Conservation (phyloP, 1,139 yeast genomes). For the Meyerozyma elateridarum region DNA sequence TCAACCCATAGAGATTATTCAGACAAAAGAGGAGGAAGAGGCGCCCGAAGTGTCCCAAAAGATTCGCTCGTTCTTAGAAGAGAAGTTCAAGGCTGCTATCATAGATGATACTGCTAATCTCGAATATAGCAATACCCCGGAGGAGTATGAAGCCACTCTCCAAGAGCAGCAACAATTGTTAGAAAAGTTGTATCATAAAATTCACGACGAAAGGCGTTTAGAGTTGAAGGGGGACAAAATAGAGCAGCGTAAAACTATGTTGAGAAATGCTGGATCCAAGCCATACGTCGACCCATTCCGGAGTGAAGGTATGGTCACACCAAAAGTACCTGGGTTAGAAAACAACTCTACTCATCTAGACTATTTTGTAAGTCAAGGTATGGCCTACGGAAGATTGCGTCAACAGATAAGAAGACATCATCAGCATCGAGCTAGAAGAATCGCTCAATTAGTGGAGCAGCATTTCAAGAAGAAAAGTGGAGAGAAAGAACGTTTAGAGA, state of each 20-base stretch:
- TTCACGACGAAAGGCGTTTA: slow-evolving; percentile 31
- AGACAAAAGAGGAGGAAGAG: slow-evolving; percentile 14
- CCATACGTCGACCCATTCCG: slow-evolving; percentile 40
- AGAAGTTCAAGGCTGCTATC: slow-evolving; percentile 41
- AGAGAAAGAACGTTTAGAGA: slow-evolving; percentile 76
- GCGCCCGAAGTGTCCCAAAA: slow-evolving; percentile 32
- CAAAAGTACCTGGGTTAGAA: slow-evolving; percentile 36
- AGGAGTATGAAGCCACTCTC: slow-evolving; percentile 30
- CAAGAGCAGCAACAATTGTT: slow-evolving; percentile 30
- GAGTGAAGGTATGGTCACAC: slow-evolving; percentile 32
- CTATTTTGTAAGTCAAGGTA: slow-evolving; percentile 71
- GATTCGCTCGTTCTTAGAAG: slow-evolving; percentile 50
- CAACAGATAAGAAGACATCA: slow-evolving; percentile 64
- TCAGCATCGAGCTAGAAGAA: slow-evolving; percentile 62
- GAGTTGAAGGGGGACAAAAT: slow-evolving; percentile 42
- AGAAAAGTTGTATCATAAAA: slow-evolving; percentile 27
- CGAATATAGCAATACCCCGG: slow-evolving; percentile 31
- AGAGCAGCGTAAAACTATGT: slow-evolving; percentile 39
- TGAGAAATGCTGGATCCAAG: slow-evolving; percentile 42
- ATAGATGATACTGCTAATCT: slow-evolving; percentile 33
- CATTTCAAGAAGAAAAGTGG: slow-evolving; percentile 85
- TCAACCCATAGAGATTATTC: slow-evolving; percentile 23
- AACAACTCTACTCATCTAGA: slow-evolving; percentile 60
- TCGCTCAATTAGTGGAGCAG: slow-evolving; percentile 78
- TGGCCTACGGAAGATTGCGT: slow-evolving; percentile 65